phyloP scores from a whole-genome alignment of 768 basidiomycete genomes.

The Kwoniella sp. region DNA sequence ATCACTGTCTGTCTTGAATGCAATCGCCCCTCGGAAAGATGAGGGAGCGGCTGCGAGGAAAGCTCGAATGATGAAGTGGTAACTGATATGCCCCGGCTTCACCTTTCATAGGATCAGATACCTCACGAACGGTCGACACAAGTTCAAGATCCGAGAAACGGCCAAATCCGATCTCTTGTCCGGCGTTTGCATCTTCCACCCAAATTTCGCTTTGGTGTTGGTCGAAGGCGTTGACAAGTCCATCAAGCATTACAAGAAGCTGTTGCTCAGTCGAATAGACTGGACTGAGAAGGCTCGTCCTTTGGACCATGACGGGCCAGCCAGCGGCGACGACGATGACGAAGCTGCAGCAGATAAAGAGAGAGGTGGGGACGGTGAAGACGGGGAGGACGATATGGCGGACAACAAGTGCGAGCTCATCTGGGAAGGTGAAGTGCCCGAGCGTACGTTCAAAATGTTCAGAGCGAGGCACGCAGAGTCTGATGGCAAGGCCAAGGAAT shows the following conservation, averaged over 20 bases:
- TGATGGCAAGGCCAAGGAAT: conserved; percentile 81
- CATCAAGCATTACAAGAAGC: conserved; percentile 79
- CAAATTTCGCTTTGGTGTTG: conserved; percentile 84
- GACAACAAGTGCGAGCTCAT: conserved; percentile 86
- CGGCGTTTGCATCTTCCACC: conserved; percentile 88
- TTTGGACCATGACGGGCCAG: conserved; percentile 65
- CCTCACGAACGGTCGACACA: conserved; percentile 86
- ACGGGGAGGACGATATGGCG: conserved; percentile 65
- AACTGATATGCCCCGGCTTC: background rate
- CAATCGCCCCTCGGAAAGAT: background rate
- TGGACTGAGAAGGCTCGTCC: conserved; percentile 92
- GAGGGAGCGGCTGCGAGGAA: background rate
- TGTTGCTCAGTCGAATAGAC: conserved; percentile 82
- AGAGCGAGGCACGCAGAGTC: conserved; percentile 64
- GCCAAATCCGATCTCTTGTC: conserved; percentile 87
- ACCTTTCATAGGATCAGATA: conserved; percentile 68
- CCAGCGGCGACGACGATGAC: conserved; percentile 61
- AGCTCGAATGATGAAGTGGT: conserved; percentile 1
- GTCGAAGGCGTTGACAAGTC: conserved; percentile 88
- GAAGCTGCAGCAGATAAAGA: conserved; percentile 60
- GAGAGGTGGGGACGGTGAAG: conserved; percentile 38
- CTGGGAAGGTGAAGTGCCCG: conserved; percentile 88
- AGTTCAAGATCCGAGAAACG: conserved; percentile 95
- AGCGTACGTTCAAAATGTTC: conserved; percentile 77
- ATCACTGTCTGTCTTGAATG: too few relatives aligned